Evolutionary conservation across 768 basidiomycete genomes (phyloP).

Genomic region (Psilocybe tampanensis): DNA sequence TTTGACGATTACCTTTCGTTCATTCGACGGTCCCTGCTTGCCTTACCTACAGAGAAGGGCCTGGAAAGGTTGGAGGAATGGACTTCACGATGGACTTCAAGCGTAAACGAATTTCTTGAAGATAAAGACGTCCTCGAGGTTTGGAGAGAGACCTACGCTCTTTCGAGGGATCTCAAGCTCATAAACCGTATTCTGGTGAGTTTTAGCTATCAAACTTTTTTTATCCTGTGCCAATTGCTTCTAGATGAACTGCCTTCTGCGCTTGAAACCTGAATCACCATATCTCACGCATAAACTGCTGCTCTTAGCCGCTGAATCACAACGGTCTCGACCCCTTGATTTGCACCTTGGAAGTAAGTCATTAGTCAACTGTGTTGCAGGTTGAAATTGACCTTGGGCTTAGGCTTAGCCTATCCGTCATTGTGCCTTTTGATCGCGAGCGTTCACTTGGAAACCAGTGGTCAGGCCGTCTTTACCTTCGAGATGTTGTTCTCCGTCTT

Average conservation of each 20-base stretch:
- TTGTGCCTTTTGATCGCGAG: conserved; percentile 86
- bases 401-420: conserved; percentile 77
- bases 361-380: not conserved
- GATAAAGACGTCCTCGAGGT: conserved; percentile 46
- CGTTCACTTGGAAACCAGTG: conserved; percentile 73
- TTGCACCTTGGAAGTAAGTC: conserved; percentile 55
- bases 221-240: no score
- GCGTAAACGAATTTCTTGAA: conserved; percentile 58
- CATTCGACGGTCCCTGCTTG: conserved; percentile 47
- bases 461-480: conserved; percentile 84
- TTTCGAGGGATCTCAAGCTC: conserved; percentile 62
- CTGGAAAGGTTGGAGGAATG: conserved; percentile 49
- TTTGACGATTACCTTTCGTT: conserved; percentile 52
- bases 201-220: conserved; percentile 3
- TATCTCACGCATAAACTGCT: conserved; percentile 52
- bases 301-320: conserved; percentile 42
- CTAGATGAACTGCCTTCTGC: conserved; percentile 47
- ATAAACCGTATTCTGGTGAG: conserved; percentile 65
- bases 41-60: conserved; percentile 26
- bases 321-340: conserved; percentile 60
- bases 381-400: not conserved
- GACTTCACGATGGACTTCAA: conserved; percentile 57
- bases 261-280: conserved; percentile 52
- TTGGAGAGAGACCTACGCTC: conserved; percentile 60
- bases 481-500: conserved; percentile 88